Conservation (phyloP, 1,139 yeast species). For the Blastobotrys persicus region DNA sequence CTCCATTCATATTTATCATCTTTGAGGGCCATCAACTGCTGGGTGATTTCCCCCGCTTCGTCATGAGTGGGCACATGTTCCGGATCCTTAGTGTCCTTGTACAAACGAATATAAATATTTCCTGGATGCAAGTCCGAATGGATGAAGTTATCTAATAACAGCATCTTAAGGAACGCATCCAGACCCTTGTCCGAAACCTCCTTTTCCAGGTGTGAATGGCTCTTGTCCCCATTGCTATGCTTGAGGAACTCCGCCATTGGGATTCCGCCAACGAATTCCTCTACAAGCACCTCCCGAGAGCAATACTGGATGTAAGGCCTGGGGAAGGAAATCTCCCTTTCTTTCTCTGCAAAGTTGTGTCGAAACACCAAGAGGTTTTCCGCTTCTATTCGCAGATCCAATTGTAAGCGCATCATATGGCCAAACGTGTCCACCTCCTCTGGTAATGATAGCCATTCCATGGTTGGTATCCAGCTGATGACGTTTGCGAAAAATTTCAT, state of each 20-base stretch:
- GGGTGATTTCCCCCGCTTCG: slow-evolving; percentile 10
- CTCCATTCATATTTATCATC: slow-evolving; percentile 51
- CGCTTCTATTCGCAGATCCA: slow-evolving; percentile 88
- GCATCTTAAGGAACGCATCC: slow-evolving; percentile 89
- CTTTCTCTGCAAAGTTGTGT: slow-evolving; percentile 54
- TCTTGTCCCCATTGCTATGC: slow-evolving; percentile 30
- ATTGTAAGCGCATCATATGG: slow-evolving; percentile 78
- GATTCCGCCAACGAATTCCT: slow-evolving; percentile 78
- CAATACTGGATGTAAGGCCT: slow-evolving; percentile 66
- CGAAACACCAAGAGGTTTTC: slow-evolving; percentile 70
- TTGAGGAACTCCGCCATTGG: slow-evolving; percentile 70
- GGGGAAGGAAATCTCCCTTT: slow-evolving; percentile 72
- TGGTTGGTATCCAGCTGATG: slow-evolving; percentile 75
- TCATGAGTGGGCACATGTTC: not conserved
- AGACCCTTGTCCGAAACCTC: slow-evolving; percentile 83
- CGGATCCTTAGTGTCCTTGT: slow-evolving; percentile 28
- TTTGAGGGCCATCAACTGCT: slow-evolving; percentile 36
- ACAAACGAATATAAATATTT: slow-evolving; percentile 78
- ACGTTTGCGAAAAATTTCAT: slow-evolving; percentile 76
- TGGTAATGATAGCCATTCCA: slow-evolving; percentile 97
- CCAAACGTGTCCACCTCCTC: slow-evolving; percentile 91
- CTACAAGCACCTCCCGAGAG: slow-evolving; percentile 74
- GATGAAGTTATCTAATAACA: slow-evolving; percentile 85
- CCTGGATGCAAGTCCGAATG: slow-evolving; percentile 98
- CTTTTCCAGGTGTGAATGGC: slow-evolving; percentile 48